Evolutionary conservation across 192 early-diverging fungal species (phyloP), one percentile per base, ranked within the genome.

Genomic region (Dissophora ornata): DNA sequence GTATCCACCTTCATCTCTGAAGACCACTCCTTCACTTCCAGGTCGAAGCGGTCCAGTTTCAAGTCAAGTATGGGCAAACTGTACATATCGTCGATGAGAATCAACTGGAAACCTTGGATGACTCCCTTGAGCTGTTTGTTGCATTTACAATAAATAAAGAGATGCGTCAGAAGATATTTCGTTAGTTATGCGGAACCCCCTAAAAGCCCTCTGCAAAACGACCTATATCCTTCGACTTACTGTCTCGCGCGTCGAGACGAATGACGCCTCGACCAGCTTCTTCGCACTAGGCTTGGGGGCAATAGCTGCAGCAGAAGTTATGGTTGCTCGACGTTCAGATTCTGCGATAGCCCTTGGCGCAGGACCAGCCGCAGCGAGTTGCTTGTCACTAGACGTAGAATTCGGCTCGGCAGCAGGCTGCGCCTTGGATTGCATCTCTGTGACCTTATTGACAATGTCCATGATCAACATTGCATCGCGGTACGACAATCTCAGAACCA

Each of bases 81-180:
- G 71, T 97, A 93, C 74, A 95, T 86, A 69, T 99, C 97, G 55
- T 97, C 94, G 55, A 99, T 98, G 16, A 98, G 69, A 38, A 99
- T 86, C 1, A 96, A 45, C 42, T 90, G 87, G 33, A 93, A 64
- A 0, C 92, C 91, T 54, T 90, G 81, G 42, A 93, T 87, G 5
- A 78, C 83, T 5, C 90, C 86, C 57, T 84, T 84, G 11, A 93
- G 54, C 85, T 85, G 62, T 41, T 40, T 32, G n/a, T n/a, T n/a
- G n/a, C n/a, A n/a, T n/a, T n/a, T n/a, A n/a, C n/a, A n/a, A n/a
- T n/a, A n/a, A n/a, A n/a, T n/a, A n/a, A n/a, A n/a, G n/a, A n/a
- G n/a, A n/a, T n/a, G n/a, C n/a, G n/a, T n/a, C n/a, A n/a, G n/a
- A n/a, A n/a, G n/a, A n/a, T n/a, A n/a, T n/a, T n/a, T n/a, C n/a